Conservation (phyloP, 257 asterid genomes). For the Echium plantagineum region DNA sequence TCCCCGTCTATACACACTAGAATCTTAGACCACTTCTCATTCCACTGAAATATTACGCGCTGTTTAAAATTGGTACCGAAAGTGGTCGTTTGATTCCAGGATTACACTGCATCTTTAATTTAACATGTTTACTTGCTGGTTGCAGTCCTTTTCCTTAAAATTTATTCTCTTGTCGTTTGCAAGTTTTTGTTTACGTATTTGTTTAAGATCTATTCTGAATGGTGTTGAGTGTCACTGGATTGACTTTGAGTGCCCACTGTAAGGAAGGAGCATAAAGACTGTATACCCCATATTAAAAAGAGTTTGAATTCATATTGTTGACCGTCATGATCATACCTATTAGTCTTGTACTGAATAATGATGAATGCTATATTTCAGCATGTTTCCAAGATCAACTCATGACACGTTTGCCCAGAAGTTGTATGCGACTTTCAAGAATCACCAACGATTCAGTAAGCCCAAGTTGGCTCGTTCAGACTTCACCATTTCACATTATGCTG, state of each 20-base stretch:
- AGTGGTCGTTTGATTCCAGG: not conserved
- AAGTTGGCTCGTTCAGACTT: slow-evolving; percentile 91
- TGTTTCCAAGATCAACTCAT: slow-evolving; percentile 96
- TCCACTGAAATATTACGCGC: too few relatives aligned
- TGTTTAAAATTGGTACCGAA: too few relatives aligned
- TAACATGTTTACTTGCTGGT: too few relatives aligned
- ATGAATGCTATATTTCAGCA: slow-evolving; percentile 37
- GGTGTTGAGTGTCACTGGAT: too few relatives aligned
- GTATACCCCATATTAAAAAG: not conserved
- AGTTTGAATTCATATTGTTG: not conserved
- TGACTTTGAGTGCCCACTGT: not conserved
- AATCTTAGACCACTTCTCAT: too few relatives aligned
- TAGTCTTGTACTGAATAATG: slow-evolving; percentile 7
- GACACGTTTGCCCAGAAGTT: slow-evolving; percentile 95
- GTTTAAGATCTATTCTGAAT: too few relatives aligned
- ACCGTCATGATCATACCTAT: slow-evolving; percentile 8
- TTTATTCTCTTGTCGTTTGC: not conserved
- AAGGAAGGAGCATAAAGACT: not conserved
- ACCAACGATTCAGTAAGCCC: slow-evolving; percentile 94
- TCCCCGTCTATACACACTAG: too few relatives aligned
- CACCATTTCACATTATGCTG: slow-evolving; percentile 92
- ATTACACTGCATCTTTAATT: not conserved
- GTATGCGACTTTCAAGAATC: slow-evolving; percentile 75
- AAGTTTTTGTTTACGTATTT: not conserved
- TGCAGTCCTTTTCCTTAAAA: too few relatives aligned